Evolutionary conservation across 306 rosid species (phyloP).

Genomic region (Prunus mira): DNA sequence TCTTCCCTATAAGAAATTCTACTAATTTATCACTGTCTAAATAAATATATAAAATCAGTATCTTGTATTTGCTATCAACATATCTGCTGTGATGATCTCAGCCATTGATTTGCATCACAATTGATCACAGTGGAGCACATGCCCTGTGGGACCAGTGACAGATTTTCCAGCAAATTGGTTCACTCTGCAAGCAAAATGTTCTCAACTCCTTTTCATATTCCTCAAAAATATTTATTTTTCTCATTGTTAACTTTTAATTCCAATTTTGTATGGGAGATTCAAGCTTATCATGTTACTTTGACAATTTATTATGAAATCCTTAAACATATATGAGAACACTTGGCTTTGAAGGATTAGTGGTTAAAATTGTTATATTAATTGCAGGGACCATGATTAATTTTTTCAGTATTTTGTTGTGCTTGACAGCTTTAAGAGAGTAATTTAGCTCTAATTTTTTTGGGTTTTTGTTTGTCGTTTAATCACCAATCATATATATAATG

Average conservation of each 20-base stretch:
- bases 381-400: background rate
- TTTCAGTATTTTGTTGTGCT: background rate
- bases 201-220: background rate
- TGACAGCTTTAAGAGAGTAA: background rate
- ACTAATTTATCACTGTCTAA: too few species aligned
- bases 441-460: background rate
- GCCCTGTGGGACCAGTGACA: background rate
- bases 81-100: background rate
- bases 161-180: background rate
- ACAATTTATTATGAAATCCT: background rate
- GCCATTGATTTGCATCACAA: background rate
- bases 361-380: too few species aligned
- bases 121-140: background rate
- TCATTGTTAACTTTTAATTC: background rate
- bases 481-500: background rate
- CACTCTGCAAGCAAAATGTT: background rate
- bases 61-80: too few species aligned
- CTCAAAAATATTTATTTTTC: background rate
- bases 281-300: background rate
- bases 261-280: background rate
- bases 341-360: background rate
- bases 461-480: background rate
- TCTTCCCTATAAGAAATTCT: background rate
- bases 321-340: background rate
- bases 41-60: too few species aligned